Percentiles rank a stretch among this genome's conserved stretches.
These are phyloP conservation scores for Rhizomucor pusillus DNA, from an alignment of 371 early-diverging fungal species.

Conservation along the genomic window DNA sequence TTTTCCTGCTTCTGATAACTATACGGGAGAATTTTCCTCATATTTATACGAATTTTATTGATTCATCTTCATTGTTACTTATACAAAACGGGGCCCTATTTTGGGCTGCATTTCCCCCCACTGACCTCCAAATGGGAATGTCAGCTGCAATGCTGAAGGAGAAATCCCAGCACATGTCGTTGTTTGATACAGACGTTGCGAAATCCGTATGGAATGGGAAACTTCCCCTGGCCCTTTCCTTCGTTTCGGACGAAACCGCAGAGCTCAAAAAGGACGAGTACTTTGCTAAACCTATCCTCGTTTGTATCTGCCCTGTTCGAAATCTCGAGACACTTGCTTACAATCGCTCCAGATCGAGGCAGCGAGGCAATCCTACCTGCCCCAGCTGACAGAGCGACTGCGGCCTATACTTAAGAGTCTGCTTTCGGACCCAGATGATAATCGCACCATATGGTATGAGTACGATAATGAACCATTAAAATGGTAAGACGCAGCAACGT, in stretches of 20 bases:
- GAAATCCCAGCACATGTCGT: background rate
- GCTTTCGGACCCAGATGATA: conserved; percentile 34
- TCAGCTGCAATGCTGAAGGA: too few species aligned
- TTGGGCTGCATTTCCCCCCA: too few species aligned
- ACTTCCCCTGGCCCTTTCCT: background rate
- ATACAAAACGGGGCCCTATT: too few species aligned
- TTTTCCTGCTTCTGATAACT: too few species aligned
- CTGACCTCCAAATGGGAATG: too few species aligned
- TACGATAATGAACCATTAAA: conserved; percentile 62
- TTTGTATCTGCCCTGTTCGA: background rate
- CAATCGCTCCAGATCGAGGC: conserved; percentile 7
- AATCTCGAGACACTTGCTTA: background rate
- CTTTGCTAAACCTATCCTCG: background rate
- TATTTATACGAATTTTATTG: too few species aligned
- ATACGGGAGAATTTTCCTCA: too few species aligned
- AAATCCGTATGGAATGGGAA: background rate
- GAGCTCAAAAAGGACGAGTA: background rate
- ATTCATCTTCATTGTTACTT: too few species aligned
- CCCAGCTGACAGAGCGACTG: conserved; percentile 52
- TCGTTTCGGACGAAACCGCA: background rate
- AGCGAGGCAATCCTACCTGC: conserved; percentile 63
- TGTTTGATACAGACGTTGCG: background rate
- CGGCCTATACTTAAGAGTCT: conserved; percentile 42
- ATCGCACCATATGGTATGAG: conserved; percentile 61
- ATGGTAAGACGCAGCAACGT: conserved; percentile 47